Evolutionary conservation across 1,139 yeast genomes (phyloP).

Genomic region (Pichia sp.): DNA sequence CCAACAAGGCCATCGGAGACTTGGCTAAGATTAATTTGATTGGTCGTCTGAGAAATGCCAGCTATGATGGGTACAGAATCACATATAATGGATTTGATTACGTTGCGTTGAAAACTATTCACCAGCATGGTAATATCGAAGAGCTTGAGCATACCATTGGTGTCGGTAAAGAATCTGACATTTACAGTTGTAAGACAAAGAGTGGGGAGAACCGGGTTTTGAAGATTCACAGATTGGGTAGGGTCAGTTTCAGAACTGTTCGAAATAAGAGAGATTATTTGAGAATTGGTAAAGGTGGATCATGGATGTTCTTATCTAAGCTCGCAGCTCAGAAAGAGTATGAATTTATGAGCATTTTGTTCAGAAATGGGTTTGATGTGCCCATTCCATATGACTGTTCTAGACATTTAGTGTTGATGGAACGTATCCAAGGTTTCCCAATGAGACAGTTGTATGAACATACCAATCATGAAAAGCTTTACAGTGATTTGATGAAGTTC

Average conservation of each 20-base stretch:
- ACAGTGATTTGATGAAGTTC: constrained; percentile 80
- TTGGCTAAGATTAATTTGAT: constrained; percentile 80
- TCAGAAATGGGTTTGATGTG: constrained; percentile 71
- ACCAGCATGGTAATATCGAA: constrained; percentile 63
- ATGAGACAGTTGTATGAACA: constrained; percentile 78
- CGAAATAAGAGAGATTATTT: constrained; percentile 91
- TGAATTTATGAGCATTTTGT: constrained; percentile 72
- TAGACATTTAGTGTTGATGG: constrained; percentile 91
- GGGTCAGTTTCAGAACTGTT: constrained; percentile 88
- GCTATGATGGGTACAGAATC: constrained; percentile 86
- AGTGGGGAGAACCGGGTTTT: constrained; percentile 62
- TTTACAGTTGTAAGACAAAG: constrained; percentile 74
- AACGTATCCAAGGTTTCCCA: constrained; percentile 78
- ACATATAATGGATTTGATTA: constrained; percentile 90
- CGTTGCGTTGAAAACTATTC: constrained; percentile 77
- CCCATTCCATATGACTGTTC: constrained; percentile 88
- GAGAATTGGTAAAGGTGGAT: constrained; percentile 49
- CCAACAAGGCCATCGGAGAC: constrained; percentile 68
- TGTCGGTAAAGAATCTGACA: constrained; percentile 96
- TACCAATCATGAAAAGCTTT: constrained; percentile 59
- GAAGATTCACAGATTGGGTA: constrained; percentile 87
- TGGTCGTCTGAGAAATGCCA: constrained; percentile 73
- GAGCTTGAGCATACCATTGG: constrained; percentile 88
- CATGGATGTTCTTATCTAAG: constrained; percentile 89
- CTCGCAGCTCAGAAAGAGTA: constrained; percentile 91